Evolutionary conservation across 202 grass and related monocot genomes (phyloP).

Genomic region (Setaria viridis): DNA sequence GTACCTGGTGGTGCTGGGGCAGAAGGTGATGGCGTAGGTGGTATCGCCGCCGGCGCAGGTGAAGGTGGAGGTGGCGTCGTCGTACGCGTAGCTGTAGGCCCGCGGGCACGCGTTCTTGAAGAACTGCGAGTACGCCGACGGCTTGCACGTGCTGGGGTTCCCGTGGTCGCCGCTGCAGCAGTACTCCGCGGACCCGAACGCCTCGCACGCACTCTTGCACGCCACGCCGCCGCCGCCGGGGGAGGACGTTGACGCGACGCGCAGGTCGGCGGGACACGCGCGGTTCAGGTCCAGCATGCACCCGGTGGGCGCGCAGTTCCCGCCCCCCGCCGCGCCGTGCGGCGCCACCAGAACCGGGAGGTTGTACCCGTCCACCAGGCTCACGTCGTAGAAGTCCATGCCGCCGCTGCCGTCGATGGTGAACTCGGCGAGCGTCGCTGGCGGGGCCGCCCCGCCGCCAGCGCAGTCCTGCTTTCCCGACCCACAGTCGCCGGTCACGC

Average conservation of each 20-base stretch:
- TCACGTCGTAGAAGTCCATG: constrained; percentile 95
- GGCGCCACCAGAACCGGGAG: constrained; percentile 63
- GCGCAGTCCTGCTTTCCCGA: constrained; percentile 52
- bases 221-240: constrained; percentile 40
- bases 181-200: constrained; percentile 63
- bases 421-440: constrained; percentile 62
- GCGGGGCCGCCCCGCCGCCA: constrained; percentile 30
- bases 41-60: constrained; percentile 55
- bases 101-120: constrained; percentile 69
- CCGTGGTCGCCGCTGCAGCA: constrained; percentile 62
- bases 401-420: constrained; percentile 51
- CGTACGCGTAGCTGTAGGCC: constrained; percentile 73
- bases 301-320: constrained; percentile 56
- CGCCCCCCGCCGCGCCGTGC: constrained; percentile 11
- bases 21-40: constrained; percentile 67
- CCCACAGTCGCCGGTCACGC: constrained; percentile 63
- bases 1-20: constrained; percentile 59
- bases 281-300: constrained; percentile 57
- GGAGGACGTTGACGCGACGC: constrained; percentile 6
- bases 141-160: constrained; percentile 58
- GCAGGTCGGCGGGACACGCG: constrained; percentile 65
- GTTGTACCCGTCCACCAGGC: constrained; percentile 91
- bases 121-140: constrained; percentile 62
- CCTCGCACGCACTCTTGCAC: constrained; percentile 67
- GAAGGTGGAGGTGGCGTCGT: constrained; percentile 76